Conservation (phyloP, 306 rosid genomes). For the Ormosia emarginata region DNA sequence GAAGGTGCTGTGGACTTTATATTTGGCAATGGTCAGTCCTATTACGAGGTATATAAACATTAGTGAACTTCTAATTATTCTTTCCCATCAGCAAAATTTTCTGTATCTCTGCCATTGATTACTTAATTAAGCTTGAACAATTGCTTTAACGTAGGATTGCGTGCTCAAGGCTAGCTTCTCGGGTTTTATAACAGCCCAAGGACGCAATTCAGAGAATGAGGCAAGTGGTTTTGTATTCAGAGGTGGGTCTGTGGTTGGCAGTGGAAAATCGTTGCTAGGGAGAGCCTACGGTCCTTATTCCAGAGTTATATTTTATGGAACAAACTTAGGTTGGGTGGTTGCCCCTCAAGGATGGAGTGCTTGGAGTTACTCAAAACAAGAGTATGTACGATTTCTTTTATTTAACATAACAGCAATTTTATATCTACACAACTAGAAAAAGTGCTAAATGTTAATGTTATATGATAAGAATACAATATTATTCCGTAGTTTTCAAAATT, state of each 20-base stretch:
- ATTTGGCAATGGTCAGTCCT: constrained; percentile 44
- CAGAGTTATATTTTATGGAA: constrained; percentile 36
- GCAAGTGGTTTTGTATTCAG: constrained; percentile 41
- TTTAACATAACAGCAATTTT: not conserved
- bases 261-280: constrained; percentile 16
- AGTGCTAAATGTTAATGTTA: not conserved
- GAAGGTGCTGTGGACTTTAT: constrained; percentile 50
- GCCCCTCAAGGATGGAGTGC: constrained; percentile 41
- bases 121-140: not conserved
- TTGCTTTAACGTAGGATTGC: constrained; percentile 16
- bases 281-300: constrained; percentile 47
- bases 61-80: not conserved
- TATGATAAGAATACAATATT: not conserved
- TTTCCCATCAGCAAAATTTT: not conserved
- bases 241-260: constrained; percentile 22
- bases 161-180: not conserved
- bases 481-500: not conserved
- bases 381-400: constrained; percentile 12
- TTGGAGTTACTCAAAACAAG: not conserved
- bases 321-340: not conserved
- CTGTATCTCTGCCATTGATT: not conserved
- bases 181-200: constrained; percentile 47
- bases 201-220: not conserved
- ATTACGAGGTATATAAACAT: constrained; percentile 12
- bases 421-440: not conserved